Base-by-base conservation (phyloP, 306 rosid genomes). In the Fragaria ananassa region DNA sequence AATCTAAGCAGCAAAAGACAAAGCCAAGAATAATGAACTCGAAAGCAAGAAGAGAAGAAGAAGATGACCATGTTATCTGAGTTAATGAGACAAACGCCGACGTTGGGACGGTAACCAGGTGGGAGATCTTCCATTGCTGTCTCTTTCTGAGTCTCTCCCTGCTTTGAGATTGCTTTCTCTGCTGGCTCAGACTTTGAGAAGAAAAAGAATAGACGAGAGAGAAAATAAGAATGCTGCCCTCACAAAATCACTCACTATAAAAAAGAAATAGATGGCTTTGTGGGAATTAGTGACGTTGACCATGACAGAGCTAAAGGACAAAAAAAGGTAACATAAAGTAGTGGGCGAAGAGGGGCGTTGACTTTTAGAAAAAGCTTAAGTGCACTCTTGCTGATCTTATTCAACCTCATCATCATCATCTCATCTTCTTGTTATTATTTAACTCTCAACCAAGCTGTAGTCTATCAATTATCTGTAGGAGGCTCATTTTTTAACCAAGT, bases 61-160 rank as follows among this genome's bases (percentile, higher is more conserved):
- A 63, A 12, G 53, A 68, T 46, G 71, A 94, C 98, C 96, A 87
- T 92, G 74, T 85, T 85, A 63, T 92, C 87, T 3, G 87, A 85
- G 81, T 92, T 95, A 83, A 92, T 87, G 85, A 95, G 97, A 83
- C 98, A 95, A 79, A 95, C 95, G 57, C 98, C 98, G 57, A 95
- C 96, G 96, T 95, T 95, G 57, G 98, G 98, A 74, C 97, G 98
- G 74, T 95, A 95, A 69, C 98, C 98, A 78, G 84, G 78, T 12
- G 98, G 98, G 29, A 95, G 92, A 87, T 76, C 88, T 71, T 95
- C 97, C 98, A 95, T 93, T 77, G 79, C 17, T 42, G 31, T 9
- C 19, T 34, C 29, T 21, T 8, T 58, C 64, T 3, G 56, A 17
- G n/a, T 18, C 15, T 57, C 8, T n/a, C 39, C 5, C 41, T 61